Evolutionary conservation across 202 grass and related monocot species (phyloP), one percentile per base, ranked within the genome.

Genomic region (Eragrostis tef): DNA sequence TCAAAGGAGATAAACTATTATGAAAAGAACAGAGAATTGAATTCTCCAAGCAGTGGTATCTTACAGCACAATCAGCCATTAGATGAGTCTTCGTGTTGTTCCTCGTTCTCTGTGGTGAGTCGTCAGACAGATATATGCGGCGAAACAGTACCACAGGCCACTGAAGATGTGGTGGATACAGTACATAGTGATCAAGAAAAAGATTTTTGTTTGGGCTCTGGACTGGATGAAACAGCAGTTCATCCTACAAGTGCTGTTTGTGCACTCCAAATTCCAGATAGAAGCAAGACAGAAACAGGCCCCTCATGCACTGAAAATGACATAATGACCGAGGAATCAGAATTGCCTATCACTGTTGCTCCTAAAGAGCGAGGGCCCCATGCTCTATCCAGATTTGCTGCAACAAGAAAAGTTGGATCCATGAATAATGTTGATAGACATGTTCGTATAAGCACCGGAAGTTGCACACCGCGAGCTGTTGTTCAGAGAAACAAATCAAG

Each of bases 401-500:
- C 62, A 25, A 66, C 78, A 44, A 31, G 77, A 83, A 85, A 93
- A 79, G 65, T 71, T 71, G 82, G 78, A 49, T 89, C 78, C 47
- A 83, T 88, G 85, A 85, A 80, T 52, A 74, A 85, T 47, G 63
- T 68, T 7, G 72, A 85, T 79, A 82, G 83, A 77, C 79, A 89
- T 67, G 83, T 51, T 47, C 78, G 81, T 79, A 6, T 66, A 44
- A n/a, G 31, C 45, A 44, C 39, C 2, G 75, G 49, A 61, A 89
- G 43, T 67, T 74, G 71, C 13, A 90, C 80, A 29, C 87, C 88
- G 34, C 47, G 77, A 77, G 86, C 83, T 59, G 87, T 85, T 70
- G 62, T 93, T 48, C 86, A 94, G 68, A 89, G 86, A 26, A 88
- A 78, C 11, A 88, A 81, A 80, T 89, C 79, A 75, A 88, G 79